phyloP scores from a whole-genome alignment of 108 stramenopile genomes.

The Cafeteria roenbergensis region DNA sequence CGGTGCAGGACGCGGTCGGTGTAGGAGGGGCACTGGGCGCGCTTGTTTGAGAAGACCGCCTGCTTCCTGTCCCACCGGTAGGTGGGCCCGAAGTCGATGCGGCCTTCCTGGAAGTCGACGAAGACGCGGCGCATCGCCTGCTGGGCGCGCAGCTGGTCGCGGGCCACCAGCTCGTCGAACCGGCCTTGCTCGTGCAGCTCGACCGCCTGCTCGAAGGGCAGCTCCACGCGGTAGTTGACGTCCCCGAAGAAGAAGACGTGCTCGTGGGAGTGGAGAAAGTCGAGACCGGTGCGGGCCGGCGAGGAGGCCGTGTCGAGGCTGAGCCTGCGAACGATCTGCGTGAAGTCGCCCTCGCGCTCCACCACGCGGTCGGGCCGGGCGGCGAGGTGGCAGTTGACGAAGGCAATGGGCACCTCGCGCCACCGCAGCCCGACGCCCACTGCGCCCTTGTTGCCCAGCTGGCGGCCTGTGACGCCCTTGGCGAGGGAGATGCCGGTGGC shows the following conservation, averaged over 20 bases:
- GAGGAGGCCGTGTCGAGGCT: background rate
- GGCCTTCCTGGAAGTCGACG: constrained; percentile 4
- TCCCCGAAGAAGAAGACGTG: constrained; percentile 26
- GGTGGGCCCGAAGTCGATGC: constrained; percentile 23
- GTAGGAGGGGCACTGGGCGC: constrained; percentile 20
- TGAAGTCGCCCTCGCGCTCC: constrained; percentile 24
- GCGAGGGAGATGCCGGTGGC: constrained; percentile 12
- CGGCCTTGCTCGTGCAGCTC: background rate
- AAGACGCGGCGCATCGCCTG: constrained; percentile 6
- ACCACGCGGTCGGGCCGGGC: constrained; percentile 38
- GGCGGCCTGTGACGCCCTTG: constrained; percentile 7
- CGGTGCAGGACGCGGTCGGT: constrained; percentile 26
- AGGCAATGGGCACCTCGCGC: constrained; percentile 13
- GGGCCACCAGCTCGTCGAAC: background rate
- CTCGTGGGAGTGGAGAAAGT: constrained; percentile 8
- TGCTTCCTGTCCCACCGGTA: constrained; percentile 22
- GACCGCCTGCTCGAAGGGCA: constrained; percentile 16
- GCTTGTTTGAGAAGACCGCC: constrained; percentile 12
- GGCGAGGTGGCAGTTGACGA: constrained; percentile 32
- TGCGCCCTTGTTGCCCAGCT: constrained; percentile 44
- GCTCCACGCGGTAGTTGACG: constrained; percentile 29
- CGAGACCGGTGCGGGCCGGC: background rate
- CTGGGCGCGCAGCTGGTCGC: constrained; percentile 21
- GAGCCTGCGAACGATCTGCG: constrained; percentile 10
- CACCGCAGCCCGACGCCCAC: constrained; percentile 24